Evolutionary conservation across 768 basidiomycete species (phyloP), one percentile per base, ranked within the genome.

Genomic region (Suillus occidentalis): DNA sequence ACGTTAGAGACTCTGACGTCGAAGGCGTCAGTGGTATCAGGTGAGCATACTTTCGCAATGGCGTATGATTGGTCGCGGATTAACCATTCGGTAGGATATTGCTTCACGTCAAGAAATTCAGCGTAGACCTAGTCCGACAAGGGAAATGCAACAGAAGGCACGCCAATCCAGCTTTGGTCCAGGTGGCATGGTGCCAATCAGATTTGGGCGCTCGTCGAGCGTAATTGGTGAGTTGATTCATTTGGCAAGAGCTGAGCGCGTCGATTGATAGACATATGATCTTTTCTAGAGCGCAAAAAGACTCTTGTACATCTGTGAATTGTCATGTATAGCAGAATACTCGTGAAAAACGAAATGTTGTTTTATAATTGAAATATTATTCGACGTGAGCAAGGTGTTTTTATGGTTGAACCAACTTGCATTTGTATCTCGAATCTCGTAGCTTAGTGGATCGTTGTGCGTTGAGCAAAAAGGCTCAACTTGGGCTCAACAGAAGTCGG

Each of bases 181-280:
- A 76, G 76, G 20, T 86, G 84, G 85, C 72, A 70, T 0, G 84
- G 81, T 4, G 57, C 77, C 22, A 85, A 87, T 68, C 87, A 88
- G 74, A 78, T 82, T 4, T 88, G 87, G 87, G 77, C 67, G 31
- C 78, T 84, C 70, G 74, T 18, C 14, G 10, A 40, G 18, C 58
- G 25, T 31, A 28, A 25, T 3, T 59, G 25, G 58, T 42, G 6
- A 9, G 39, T 42, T 13, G 36, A 37, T 22, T 57, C 14, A 9
- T 22, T 13, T 20, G 25, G n/a, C 6, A 8, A 42, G 3, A 10
- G 9, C 16, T 8, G 1, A 13, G 5, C 10, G 25, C 18, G 25
- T 18, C 8, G 28, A 16, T 8, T 18, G 49, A 42, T 28, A 28
- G 25, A 59, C 25, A 6, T 31, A 6, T 42, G 31, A 12, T 55